Base-by-base conservation (phyloP, 345 rosid genomes). In the Citrus unshiu region DNA sequence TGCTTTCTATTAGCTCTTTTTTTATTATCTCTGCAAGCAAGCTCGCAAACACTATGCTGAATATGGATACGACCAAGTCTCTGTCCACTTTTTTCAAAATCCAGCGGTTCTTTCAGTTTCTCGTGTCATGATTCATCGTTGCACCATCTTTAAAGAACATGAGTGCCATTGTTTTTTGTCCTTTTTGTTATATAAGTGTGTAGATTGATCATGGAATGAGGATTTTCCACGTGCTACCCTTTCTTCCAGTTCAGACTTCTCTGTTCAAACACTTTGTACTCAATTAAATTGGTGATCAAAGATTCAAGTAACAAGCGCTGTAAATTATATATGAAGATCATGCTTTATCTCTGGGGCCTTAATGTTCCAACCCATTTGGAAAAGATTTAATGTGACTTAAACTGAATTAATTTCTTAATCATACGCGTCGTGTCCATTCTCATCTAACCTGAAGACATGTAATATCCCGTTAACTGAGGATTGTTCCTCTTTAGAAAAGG, bases 61-160 rank as follows among this genome's bases (percentile, higher is more conserved):
- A 81, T 77, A 77, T 77, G 75, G 80, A 37, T 68, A 77, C 78
- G 34, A 71, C 25, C 3, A 9, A 69, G 69, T 68, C 74, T 68
- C 49, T 39, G 27, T 64, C 66, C 30, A 71, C 83, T 75, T 79
- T 76, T 43, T 81, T 29, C 70, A 21, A 68, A 76, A 81, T 58
- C 81, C 77, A 78, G 70, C 73, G 60, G 79, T 80, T 80, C 37
- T 63, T 78, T 78, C 72, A 46, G 51, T 46, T 54, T 18, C 58
- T 77, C 40, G 65, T 67, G 82, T 74, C 87, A 73, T 84, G 81
- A 76, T 84, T 49, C 77, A 86, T 73, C 81, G 40, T 70, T 73
- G 83, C 85, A 84, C 78, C 82, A 62, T 84, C 83, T 87, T 83
- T 84, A 83, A 73, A 77, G 13, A 74, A 69, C 85, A 84, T 49